These are phyloP conservation scores for Hymenochaete sp. DNA, from an alignment of 1,284 basidiomycete genomes.

Conservation along the genomic window DNA sequence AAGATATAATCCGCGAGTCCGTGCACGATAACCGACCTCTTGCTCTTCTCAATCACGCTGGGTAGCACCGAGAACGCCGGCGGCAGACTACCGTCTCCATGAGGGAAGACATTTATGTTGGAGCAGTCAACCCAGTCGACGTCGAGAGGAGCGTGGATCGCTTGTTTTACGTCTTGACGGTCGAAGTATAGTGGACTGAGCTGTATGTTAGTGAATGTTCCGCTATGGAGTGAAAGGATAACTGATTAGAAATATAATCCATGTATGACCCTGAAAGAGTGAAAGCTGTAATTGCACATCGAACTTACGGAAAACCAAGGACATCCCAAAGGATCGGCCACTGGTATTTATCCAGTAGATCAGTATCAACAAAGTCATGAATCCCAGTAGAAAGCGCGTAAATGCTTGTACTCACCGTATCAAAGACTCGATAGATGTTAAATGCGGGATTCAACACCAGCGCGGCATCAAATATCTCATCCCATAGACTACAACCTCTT, in stretches of 20 bases:
- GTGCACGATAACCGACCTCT: constrained; percentile 60
- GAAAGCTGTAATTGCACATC: not conserved
- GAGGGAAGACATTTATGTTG: constrained; percentile 49
- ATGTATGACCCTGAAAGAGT: no score
- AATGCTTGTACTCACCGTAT: constrained; percentile 36
- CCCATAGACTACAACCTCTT: constrained; percentile 58
- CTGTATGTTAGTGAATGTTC: constrained; percentile 47
- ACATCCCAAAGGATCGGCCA: constrained; percentile 64
- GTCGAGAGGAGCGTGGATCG: constrained; percentile 61
- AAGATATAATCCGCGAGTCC: constrained; percentile 64
- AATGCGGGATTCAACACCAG: constrained; percentile 63
- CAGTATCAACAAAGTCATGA: constrained; percentile 1
- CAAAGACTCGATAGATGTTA: constrained; percentile 68
- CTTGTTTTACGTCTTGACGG: constrained; percentile 58
- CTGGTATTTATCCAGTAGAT: no score
- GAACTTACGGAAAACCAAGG: constrained; percentile 60
- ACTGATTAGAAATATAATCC: no score
- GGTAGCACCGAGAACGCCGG: constrained; percentile 58
- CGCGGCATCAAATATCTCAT: constrained; percentile 50
- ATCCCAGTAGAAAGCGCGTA: not conserved
- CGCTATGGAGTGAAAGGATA: no score
- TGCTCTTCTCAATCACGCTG: constrained; percentile 67
- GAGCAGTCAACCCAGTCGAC: constrained; percentile 60
- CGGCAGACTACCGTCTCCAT: constrained; percentile 48
- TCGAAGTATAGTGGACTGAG: constrained; percentile 52